Evolutionary conservation across 495 filamentous ascomycete species (phyloP).

Genomic region (Aspergillus hancockii): DNA sequence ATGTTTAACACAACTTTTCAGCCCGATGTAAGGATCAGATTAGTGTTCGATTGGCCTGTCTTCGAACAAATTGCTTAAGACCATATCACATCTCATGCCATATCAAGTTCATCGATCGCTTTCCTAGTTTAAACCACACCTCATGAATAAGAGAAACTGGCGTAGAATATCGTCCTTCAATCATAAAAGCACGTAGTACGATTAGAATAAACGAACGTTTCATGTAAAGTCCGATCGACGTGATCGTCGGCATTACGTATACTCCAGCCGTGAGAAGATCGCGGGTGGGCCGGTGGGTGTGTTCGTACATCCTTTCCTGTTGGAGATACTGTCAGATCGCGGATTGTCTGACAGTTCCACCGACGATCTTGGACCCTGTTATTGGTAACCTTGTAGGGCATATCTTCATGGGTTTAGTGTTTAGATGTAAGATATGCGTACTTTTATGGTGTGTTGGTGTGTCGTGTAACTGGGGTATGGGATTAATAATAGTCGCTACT

Average conservation of each 20-base stretch:
- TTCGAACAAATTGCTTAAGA: too few relatives aligned
- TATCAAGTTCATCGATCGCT: too few relatives aligned
- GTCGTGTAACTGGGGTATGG: background rate
- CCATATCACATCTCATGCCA: too few relatives aligned
- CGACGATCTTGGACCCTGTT: background rate
- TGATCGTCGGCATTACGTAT: slow-evolving; percentile 19
- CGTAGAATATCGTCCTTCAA: too few relatives aligned
- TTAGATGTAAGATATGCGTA: background rate
- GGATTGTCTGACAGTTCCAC: background rate
- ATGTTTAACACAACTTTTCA: too few relatives aligned
- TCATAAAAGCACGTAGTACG: too few relatives aligned
- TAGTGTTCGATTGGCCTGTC: too few relatives aligned
- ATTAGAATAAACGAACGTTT: background rate
- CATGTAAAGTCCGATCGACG: background rate
- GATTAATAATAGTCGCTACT: background rate
- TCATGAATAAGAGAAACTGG: too few relatives aligned
- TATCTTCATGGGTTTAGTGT: too few relatives aligned
- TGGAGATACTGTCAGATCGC: background rate
- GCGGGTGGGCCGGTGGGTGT: background rate
- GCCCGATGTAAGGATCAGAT: too few relatives aligned
- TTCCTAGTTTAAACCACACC: too few relatives aligned
- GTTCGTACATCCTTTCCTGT: slow-evolving; percentile 1
- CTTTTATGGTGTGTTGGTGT: background rate
- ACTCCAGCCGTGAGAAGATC: slow-evolving; percentile 11
- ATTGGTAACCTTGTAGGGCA: too few relatives aligned